phyloP scores from a whole-genome alignment of 352 stramenopile species.

The Plasmopara viticola region DNA sequence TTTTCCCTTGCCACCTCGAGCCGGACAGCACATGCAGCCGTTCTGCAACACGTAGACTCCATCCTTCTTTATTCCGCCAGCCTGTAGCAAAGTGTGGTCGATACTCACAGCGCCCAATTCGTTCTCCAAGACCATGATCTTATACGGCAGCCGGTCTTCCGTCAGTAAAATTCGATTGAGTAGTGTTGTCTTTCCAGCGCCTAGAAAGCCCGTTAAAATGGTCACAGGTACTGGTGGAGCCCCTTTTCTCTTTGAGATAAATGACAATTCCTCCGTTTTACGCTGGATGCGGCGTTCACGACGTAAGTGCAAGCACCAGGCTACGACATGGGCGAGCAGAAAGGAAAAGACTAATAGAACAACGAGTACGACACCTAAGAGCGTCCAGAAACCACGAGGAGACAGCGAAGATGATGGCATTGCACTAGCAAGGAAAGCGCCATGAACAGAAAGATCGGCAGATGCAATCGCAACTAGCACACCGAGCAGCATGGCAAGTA shows the following conservation, averaged over 20 bases:
- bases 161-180: conserved; percentile 92
- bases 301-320: conserved; percentile 56
- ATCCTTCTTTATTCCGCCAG: conserved; percentile 32
- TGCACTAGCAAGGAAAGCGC: background rate
- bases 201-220: conserved; percentile 93
- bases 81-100: conserved; percentile 50
- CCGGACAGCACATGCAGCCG: conserved; percentile 96
- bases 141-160: conserved; percentile 77
- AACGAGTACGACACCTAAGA: conserved; percentile 26
- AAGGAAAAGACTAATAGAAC: conserved; percentile 46
- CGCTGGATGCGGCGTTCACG: conserved; percentile 48
- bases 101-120: conserved; percentile 64
- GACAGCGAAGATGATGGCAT: conserved; percentile 9
- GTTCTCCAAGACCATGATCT: conserved; percentile 94
- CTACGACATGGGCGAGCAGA: conserved; percentile 53
- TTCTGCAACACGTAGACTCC: conserved; percentile 98
- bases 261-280: conserved; percentile 48
- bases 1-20: conserved; percentile 79
- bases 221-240: conserved; percentile 70
- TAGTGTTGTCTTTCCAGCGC: conserved; percentile 94
- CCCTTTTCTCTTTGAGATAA: conserved; percentile 1
- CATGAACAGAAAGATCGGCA: background rate
- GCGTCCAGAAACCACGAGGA: conserved; percentile 17
- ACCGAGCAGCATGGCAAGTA: background rate
- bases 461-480: background rate